Conservation (phyloP, 2,329 filamentous ascomycete species). For the Penicillium sp. region DNA sequence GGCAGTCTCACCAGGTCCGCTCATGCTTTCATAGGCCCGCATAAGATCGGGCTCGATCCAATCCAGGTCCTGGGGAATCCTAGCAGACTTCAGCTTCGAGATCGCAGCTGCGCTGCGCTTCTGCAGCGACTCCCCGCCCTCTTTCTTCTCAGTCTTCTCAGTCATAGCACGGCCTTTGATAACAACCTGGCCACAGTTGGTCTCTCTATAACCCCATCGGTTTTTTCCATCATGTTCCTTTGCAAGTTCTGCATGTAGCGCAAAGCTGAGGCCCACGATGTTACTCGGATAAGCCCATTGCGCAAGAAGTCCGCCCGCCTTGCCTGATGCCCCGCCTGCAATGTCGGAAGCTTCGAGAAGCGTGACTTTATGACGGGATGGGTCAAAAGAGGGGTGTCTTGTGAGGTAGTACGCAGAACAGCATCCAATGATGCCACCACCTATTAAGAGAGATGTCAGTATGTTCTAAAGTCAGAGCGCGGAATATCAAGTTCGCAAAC, state of each 20-base stretch:
- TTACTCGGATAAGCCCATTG: slow-evolving; percentile 85
- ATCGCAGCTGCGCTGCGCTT: slow-evolving; percentile 53
- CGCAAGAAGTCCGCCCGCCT: slow-evolving; percentile 84
- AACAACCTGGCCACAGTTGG: slow-evolving; percentile 67
- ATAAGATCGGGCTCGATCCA: slow-evolving; percentile 72
- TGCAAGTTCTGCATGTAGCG: slow-evolving; percentile 77
- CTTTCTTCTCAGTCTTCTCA: slow-evolving; percentile 32
- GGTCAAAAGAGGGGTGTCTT: slow-evolving; percentile 75
- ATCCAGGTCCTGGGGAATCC: slow-evolving; percentile 71
- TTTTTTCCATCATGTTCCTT: slow-evolving; percentile 72
- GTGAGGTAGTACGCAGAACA: slow-evolving; percentile 90
- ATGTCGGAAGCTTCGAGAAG: slow-evolving; percentile 81
- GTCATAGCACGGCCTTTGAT: slow-evolving; percentile 45
- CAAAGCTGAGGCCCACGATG: slow-evolving; percentile 81
- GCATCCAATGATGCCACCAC: slow-evolving; percentile 88
- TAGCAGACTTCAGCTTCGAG: slow-evolving; percentile 51
- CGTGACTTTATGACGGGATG: slow-evolving; percentile 69
- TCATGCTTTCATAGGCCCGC: slow-evolving; percentile 75
- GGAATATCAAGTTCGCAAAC: slow-evolving; percentile 19
- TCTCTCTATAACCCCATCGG: slow-evolving; percentile 78
- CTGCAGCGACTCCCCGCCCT: slow-evolving; percentile 48
- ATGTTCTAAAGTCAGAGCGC: slow-evolving; percentile 4
- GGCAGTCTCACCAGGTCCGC: slow-evolving; percentile 71
- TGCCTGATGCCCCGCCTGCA: slow-evolving; percentile 88
- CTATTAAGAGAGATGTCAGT: slow-evolving; percentile 44